Percentiles rank a stretch among this genome's conserved stretches.
These are phyloP conservation scores for Pyrenochaeta sp. DNA, from an alignment of 2,329 filamentous ascomycete genomes.

Conservation along the genomic window DNA sequence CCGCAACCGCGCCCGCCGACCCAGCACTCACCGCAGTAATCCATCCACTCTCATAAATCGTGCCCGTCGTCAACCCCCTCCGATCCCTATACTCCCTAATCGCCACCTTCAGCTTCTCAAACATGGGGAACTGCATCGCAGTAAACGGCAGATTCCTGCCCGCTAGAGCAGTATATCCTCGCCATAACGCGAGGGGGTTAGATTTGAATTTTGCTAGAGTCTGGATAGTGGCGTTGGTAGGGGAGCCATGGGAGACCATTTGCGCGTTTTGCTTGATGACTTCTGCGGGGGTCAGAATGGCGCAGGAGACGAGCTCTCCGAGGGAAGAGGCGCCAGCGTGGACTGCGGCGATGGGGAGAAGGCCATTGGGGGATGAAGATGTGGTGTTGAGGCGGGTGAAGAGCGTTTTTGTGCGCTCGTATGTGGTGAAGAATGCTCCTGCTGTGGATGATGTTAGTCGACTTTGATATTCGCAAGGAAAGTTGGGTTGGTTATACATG, in stretches of 20 bases:
- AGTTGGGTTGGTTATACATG: constrained; percentile 59
- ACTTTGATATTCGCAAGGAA: not conserved
- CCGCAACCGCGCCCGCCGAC: constrained; percentile 75
- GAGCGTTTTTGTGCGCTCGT: constrained; percentile 76
- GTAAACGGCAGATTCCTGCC: constrained; percentile 88
- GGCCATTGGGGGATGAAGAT: constrained; percentile 35
- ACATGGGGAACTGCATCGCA: constrained; percentile 86
- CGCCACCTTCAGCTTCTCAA: constrained; percentile 71
- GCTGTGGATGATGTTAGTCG: constrained; percentile 56
- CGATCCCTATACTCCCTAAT: constrained; percentile 59
- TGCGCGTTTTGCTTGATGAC: constrained; percentile 95
- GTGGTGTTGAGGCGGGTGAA: constrained; percentile 62
- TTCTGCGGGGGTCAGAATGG: constrained; percentile 87
- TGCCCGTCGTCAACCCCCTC: constrained; percentile 47
- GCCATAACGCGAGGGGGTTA: constrained; percentile 65
- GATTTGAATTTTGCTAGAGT: constrained; percentile 66
- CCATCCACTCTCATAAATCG: constrained; percentile 70
- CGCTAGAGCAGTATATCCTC: constrained; percentile 81
- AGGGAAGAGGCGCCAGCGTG: constrained; percentile 77
- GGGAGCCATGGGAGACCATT: constrained; percentile 65
- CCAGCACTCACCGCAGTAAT: constrained; percentile 80
- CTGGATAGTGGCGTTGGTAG: constrained; percentile 62
- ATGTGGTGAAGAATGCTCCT: constrained; percentile 89
- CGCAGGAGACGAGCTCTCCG: constrained; percentile 84
- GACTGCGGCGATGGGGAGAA: constrained; percentile 72